Evolutionary conservation across 208 protist species (phyloP), one percentile per base, ranked within the genome.

Genomic region (Trypanosoma platydactyli): DNA sequence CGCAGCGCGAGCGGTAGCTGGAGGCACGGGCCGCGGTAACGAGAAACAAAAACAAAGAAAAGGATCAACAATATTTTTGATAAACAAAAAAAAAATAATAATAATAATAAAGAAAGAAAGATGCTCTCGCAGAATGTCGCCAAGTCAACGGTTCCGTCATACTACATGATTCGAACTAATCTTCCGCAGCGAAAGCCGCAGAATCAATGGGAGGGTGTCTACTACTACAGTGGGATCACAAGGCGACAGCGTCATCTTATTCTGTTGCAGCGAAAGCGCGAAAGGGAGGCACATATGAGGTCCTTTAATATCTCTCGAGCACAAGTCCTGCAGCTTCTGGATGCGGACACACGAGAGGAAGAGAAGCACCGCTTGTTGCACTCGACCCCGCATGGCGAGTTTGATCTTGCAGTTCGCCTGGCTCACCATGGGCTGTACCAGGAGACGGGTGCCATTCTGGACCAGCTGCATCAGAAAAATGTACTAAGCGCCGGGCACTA

Each of bases 191-290:
- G 86, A 51, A 92, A 91, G 65, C 86, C 86, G 27, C 84, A 84
- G 51, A 92, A 92, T 49, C 89, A 95, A 62, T 95, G 89, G 86
- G 83, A 92, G 64, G 84, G 84, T 22, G 89, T 95, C 16, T 91
- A 88, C 71, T 95, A 95, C 77, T 92, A 71, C 59, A 91, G 86
- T 51, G 89, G 89, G 16, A 88, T 89, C 52, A 92, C 84, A 22
- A 84, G 80, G 48, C 78, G 85, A 0, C 89, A 95, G 58, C 89
- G 86, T 38, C 89, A 89, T 60, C 74, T 86, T 15, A 51, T 90
- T 27, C 67, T 92, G 24, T 68, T 95, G 38, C 84, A 91, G 68
- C 86, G 86, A 57, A 92, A 92, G 71, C 84, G 80, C 16, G 79
- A 84, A 40, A 68, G 83, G 4, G 71, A 77, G 71, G 57, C 66